Evolutionary conservation across 164 flowering plant genomes (phyloP).

Genomic region (Brasenia schreberi): DNA sequence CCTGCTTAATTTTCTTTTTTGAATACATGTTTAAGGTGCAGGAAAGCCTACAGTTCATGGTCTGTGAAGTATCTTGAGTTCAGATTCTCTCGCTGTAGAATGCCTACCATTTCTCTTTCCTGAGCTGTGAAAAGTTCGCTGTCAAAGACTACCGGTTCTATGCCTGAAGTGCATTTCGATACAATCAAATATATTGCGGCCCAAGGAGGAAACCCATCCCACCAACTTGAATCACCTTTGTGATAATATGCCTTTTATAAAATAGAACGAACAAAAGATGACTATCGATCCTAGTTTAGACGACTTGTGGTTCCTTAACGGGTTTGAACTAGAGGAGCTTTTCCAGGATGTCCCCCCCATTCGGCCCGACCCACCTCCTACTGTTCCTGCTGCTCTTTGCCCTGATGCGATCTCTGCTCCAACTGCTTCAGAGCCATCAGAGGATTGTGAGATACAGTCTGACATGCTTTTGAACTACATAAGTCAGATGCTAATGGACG

Average conservation of each 20-base stretch:
- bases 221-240: no score
- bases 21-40: not conserved
- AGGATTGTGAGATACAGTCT: constrained; percentile 60
- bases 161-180: no score
- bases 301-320: constrained; percentile 14
- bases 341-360: not conserved
- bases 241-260: no score
- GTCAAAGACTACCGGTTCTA: no score
- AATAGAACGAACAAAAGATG: not conserved
- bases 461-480: constrained; percentile 62
- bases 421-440: constrained; percentile 31
- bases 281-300: constrained; percentile 27
- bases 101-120: not conserved
- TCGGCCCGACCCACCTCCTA: not conserved
- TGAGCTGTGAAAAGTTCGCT: not conserved
- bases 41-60: not conserved
- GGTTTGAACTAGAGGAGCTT: constrained; percentile 12
- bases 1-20: not conserved
- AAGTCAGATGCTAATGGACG: constrained; percentile 83
- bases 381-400: constrained; percentile 2
- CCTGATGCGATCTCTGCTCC: not conserved
- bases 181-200: no score
- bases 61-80: not conserved
- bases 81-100: not conserved
- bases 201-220: no score